Conservation (phyloP, 768 basidiomycete genomes). For the Suillus hirtellus region DNA sequence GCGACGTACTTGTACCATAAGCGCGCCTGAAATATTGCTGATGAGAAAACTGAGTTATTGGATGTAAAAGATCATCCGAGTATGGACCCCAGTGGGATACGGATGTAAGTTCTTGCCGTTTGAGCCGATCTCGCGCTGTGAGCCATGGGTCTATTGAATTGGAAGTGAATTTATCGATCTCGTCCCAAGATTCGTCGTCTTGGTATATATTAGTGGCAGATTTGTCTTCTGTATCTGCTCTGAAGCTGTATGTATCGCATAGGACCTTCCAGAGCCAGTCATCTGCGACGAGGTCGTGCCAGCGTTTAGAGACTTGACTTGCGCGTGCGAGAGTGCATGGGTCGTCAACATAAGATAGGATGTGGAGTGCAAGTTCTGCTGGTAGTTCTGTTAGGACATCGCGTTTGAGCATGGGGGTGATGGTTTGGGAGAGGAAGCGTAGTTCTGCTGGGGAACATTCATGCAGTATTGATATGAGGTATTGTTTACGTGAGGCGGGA, state of each 20-base stretch:
- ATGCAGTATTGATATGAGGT: conserved; percentile 49
- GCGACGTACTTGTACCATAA: conserved; percentile 63
- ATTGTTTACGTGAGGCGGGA: conserved; percentile 47
- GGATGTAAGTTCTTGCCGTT: conserved; percentile 28
- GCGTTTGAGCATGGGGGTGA: conserved; percentile 62
- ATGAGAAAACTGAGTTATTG: conserved; percentile 28
- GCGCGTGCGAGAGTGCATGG: conserved; percentile 70
- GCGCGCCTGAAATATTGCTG: conserved; percentile 56
- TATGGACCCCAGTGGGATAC: conserved; percentile 26
- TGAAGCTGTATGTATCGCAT: conserved; percentile 60
- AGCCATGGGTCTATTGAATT: conserved; percentile 44
- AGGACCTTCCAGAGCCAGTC: conserved; percentile 81
- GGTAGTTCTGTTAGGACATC: conserved; percentile 61
- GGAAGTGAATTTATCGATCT: conserved; percentile 34
- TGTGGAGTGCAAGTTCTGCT: conserved; percentile 71
- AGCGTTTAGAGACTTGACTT: conserved; percentile 66
- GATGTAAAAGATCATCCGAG: conserved; percentile 8
- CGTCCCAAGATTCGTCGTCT: conserved; percentile 35
- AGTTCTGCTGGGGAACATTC: conserved; percentile 62
- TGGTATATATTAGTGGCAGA: conserved; percentile 10
- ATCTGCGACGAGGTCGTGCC: conserved; percentile 70
- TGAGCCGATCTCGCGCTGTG: conserved; percentile 30
- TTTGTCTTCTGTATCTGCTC: conserved; percentile 28
- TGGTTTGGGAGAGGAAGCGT: conserved; percentile 63
- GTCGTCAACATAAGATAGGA: conserved; percentile 77